A percentile compares a stretch with the other conserved stretches of the same genome.
phyloP scores from a whole-genome alignment of 164 flowering plant species.

The Vitis amurensis region DNA sequence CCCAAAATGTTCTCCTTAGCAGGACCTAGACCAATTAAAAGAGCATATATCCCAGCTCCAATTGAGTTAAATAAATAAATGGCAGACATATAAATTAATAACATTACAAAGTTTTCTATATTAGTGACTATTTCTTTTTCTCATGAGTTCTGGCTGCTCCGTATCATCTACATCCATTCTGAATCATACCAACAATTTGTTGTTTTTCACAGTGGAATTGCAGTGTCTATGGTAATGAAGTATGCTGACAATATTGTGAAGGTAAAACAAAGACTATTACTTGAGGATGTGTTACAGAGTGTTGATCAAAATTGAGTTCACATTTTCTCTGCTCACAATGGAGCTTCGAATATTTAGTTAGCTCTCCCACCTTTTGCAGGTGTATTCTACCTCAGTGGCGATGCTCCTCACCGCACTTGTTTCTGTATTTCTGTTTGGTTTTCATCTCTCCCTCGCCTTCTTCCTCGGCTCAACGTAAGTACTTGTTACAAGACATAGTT shows the following conservation, averaged over 20 bases:
- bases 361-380: conserved; percentile 49
- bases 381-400: conserved; percentile 96
- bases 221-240: conserved; percentile 99
- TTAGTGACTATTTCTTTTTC: too few relatives aligned
- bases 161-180: too few relatives aligned
- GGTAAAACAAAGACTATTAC: conserved; percentile 40
- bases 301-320: too few relatives aligned
- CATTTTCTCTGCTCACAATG: not conserved
- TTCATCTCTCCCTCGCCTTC: conserved; percentile 92
- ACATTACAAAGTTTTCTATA: too few relatives aligned
- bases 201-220: conserved; percentile 78
- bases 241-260: conserved; percentile 98
- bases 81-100: too few relatives aligned
- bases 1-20: too few relatives aligned
- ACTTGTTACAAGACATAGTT: not conserved
- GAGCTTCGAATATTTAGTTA: not conserved
- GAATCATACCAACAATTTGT: not conserved
- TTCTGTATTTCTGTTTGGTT: conserved; percentile 82
- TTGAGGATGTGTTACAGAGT: too few relatives aligned
- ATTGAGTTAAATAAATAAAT: too few relatives aligned
- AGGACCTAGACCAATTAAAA: too few relatives aligned
- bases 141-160: too few relatives aligned
- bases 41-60: too few relatives aligned
- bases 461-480: conserved; percentile 94
- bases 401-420: conserved; percentile 95